Conservation (phyloP, 768 basidiomycete genomes). For the Dacryopinax spathularia region DNA sequence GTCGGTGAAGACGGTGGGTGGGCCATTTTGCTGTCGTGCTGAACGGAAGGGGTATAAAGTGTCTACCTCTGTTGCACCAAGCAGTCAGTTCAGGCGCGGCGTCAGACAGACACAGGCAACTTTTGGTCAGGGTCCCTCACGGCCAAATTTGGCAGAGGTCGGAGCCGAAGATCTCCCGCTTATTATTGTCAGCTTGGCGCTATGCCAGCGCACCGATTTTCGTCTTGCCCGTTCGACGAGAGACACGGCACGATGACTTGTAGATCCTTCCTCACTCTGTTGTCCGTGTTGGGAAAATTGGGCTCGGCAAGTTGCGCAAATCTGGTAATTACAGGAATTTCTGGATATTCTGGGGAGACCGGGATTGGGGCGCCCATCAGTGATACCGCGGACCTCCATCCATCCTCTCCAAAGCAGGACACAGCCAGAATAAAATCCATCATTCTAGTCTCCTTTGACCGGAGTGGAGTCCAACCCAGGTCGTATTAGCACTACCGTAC, state of each 20-base stretch:
- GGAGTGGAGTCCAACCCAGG: no score
- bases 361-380: neutral
- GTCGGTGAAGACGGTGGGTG: neutral
- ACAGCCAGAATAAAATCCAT: no score
- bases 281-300: no score
- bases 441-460: no score
- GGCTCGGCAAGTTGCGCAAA: neutral
- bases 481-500: no score
- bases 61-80: no score
- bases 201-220: neutral
- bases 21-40: neutral
- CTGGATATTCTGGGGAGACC: neutral
- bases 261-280: no score
- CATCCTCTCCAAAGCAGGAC: neutral
- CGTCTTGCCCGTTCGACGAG: no score
- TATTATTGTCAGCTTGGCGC: neutral
- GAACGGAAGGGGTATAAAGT: no score
- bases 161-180: neutral
- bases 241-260: no score
- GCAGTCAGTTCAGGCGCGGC: no score
- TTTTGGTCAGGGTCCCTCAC: neutral
- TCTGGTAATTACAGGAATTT: neutral
- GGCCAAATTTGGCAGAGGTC: neutral
- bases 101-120: neutral
- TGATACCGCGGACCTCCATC: neutral